Conservation (phyloP, 495 filamentous ascomycete genomes). For the Aspergillus bertholletiae region DNA sequence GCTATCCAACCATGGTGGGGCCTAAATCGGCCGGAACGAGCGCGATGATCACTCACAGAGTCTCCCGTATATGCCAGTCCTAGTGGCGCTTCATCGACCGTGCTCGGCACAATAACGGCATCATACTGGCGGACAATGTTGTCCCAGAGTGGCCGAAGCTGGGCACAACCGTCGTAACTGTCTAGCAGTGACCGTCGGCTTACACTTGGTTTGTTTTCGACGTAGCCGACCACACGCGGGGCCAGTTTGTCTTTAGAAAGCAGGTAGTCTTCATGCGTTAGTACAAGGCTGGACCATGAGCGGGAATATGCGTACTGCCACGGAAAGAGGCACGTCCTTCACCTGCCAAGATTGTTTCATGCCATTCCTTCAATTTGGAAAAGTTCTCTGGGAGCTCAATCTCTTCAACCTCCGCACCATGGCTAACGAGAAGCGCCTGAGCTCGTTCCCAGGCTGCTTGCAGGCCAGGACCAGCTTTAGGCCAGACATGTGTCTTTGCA, state of each 20-base stretch:
- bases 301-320: not conserved
- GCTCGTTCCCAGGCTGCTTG: not conserved
- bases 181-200: not conserved
- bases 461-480: not conserved
- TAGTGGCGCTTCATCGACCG: constrained; percentile 9
- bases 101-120: constrained; percentile 12
- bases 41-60: constrained; percentile 3
- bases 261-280: not conserved
- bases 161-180: constrained; percentile 9
- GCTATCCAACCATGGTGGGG: not conserved
- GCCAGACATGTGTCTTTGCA: not conserved
- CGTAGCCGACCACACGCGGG: not conserved
- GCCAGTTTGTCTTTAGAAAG: not conserved
- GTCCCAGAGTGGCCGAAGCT: constrained; percentile 8
- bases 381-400: not conserved
- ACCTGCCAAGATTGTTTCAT: not conserved
- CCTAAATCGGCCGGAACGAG: not conserved
- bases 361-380: not conserved
- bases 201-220: not conserved
- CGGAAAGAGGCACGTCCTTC: not conserved
- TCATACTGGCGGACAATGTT: constrained; percentile 1
- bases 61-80: constrained; percentile 8
- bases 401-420: not conserved
- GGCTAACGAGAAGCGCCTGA: not conserved
- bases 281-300: too few species aligned